phyloP scores from a whole-genome alignment of 495 filamentous ascomycete genomes.

The Penicillium longicatenatum region DNA sequence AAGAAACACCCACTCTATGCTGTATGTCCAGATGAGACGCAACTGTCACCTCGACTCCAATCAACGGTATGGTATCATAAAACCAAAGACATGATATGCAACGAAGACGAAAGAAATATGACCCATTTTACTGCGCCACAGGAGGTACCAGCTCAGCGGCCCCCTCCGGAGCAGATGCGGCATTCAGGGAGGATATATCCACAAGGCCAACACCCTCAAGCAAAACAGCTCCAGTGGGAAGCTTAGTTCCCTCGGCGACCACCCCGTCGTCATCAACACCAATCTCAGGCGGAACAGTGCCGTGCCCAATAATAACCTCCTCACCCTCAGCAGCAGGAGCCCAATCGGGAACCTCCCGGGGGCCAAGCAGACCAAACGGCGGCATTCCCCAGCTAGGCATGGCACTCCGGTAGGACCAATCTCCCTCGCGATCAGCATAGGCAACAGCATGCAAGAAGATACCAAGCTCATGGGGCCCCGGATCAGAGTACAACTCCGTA shows the following conservation, averaged over 20 bases:
- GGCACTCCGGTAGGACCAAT: constrained; percentile 83
- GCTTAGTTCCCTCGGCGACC: neutral
- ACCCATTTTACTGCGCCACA: neutral
- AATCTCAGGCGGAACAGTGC: constrained; percentile 32
- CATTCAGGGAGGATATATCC: constrained; percentile 15
- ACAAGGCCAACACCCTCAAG: constrained; percentile 25
- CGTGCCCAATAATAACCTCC: constrained; percentile 40
- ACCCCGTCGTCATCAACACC: constrained; percentile 22
- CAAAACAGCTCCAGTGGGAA: constrained; percentile 16
- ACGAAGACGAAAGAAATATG: neutral
- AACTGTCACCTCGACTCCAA: neutral
- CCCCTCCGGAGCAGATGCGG: neutral
- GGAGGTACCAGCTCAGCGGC: neutral
- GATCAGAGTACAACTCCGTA: constrained; percentile 90
- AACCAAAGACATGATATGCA: constrained; percentile 5
- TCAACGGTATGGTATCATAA: constrained; percentile 12
- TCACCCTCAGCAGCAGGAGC: constrained; percentile 34
- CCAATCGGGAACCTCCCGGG: constrained; percentile 54
- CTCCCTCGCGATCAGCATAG: constrained; percentile 78
- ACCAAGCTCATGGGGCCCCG: constrained; percentile 82
- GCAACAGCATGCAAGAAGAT: constrained; percentile 90
- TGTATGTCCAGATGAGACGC: neutral
- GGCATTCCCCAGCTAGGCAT: constrained; percentile 87
- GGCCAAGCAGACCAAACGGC: constrained; percentile 61
- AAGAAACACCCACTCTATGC: neutral